Evolutionary conservation across 1,284 basidiomycete genomes (phyloP), one percentile per base, ranked within the genome.

Genomic region (Ustilago crameri): DNA sequence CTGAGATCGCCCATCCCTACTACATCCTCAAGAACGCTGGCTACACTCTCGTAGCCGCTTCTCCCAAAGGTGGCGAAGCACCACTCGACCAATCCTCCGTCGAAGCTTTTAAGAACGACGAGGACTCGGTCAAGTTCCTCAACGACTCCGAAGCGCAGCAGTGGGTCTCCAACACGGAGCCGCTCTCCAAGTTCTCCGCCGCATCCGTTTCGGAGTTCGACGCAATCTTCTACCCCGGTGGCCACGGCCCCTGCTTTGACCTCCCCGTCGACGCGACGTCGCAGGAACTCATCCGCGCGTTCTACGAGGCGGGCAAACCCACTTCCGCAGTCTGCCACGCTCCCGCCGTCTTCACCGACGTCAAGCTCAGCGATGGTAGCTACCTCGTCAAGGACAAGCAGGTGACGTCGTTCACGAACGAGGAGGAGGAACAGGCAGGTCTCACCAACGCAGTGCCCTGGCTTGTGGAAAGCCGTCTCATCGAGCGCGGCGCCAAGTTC

Each of bases 201-300:
- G 88, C 90, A 68, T 64, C 56, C 26, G 53, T 56, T 15, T 41
- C 24, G 3, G 73, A 72, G n/a, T 93, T 91, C 77, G 89, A 87
- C 55, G 91, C 89, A 14, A 85, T 93, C 64, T 93, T 91, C 84
- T 91, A 91, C 81, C 87, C 90, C 51, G 91, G 91, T 43, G 91
- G 86, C n/a, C 84, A 85, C 63, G 79, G 84, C 51, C 75, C 73
- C 5, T 63, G 60, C 50, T 77, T 79, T 52, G 77, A 76, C 45
- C 71, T 79, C 12, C 77, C 77, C 42, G 60, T 75, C 35, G 69
- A 77, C 56, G 23, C 54, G 10, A 57, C 65, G 10, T 70, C 65
- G 10, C 55, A 79, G 46, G 55, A 45, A n/a, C 65, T 79, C 23
- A 77, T 79, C 57, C 43, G 43, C 18, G 53, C 41, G 5, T 76